Evolutionary conservation across 1,284 basidiomycete species (phyloP).

Genomic region (Ustilago crameri): DNA sequence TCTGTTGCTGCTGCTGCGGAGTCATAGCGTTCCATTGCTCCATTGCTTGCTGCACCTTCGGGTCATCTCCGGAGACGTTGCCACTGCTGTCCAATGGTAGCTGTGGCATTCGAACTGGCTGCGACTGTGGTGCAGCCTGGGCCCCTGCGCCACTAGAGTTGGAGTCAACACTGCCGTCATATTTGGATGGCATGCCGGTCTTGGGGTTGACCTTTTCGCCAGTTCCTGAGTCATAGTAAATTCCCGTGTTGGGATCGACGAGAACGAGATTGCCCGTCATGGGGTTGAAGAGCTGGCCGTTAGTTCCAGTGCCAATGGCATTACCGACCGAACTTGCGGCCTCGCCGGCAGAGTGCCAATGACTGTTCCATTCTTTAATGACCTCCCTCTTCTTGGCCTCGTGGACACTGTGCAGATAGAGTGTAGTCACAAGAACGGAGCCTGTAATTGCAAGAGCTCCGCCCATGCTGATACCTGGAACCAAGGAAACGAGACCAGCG

Average conservation of each 20-base stretch:
- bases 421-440: constrained; percentile 7
- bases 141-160: not conserved
- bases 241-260: constrained; percentile 21
- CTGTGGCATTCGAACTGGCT: not conserved
- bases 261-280: constrained; percentile 29
- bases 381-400: constrained; percentile 13
- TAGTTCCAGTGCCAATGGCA: constrained; percentile 32
- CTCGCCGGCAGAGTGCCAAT: constrained; percentile 25
- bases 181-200: constrained; percentile 37
- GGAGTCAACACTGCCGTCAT: constrained; percentile 7
- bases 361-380: constrained; percentile 11
- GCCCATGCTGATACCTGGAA: constrained; percentile 12
- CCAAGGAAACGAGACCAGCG: not conserved
- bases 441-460: constrained; percentile 11
- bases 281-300: constrained; percentile 44
- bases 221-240: constrained; percentile 36
- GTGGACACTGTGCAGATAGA: constrained; percentile 31
- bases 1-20: constrained; percentile 38
- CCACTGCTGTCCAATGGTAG: constrained; percentile 20
- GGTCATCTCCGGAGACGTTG: constrained; percentile 14
- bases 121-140: not conserved
- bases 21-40: constrained; percentile 29
- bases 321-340: constrained; percentile 35
- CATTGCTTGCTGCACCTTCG: constrained; percentile 30
- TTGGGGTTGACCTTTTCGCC: constrained; percentile 34